Percentiles rank a stretch among this genome's conserved stretches.
Conservation (phyloP, 2,329 filamentous ascomycete species). For the Fusarium nematophilum region DNA sequence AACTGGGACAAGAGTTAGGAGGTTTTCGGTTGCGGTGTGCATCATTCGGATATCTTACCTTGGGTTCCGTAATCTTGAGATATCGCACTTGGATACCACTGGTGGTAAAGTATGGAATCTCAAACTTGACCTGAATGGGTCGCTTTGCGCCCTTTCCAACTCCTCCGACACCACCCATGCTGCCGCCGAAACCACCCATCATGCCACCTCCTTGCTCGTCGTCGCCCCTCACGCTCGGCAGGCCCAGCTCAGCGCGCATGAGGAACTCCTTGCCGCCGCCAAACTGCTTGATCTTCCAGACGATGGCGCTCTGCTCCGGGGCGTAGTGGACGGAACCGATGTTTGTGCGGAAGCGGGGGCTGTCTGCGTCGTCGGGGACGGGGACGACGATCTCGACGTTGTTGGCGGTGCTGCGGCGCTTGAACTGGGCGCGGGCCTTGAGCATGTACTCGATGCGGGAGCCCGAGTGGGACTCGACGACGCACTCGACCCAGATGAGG, state of each 20-base stretch:
- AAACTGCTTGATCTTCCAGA: conserved; percentile 99
- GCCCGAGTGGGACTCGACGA: conserved; percentile 95
- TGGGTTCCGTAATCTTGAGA: conserved; percentile 98
- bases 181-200: conserved; percentile 96
- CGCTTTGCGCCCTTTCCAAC: conserved; percentile 86
- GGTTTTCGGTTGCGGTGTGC: not conserved
- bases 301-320: conserved; percentile 95
- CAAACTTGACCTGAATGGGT: conserved; percentile 98
- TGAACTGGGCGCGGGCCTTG: conserved; percentile 98
- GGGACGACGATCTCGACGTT: conserved; percentile 98
- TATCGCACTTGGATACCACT: conserved; percentile 98
- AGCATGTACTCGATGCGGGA: conserved; percentile 99
- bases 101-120: conserved; percentile 99
- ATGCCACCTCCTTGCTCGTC: conserved; percentile 96
- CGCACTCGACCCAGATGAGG: conserved; percentile 97
- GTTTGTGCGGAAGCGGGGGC: conserved; percentile 95
- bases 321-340: conserved; percentile 98
- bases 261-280: conserved; percentile 98
- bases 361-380: conserved; percentile 96
- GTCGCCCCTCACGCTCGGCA: conserved; percentile 93
- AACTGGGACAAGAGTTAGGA: conserved; percentile 65
- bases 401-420: conserved; percentile 95
- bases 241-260: conserved; percentile 95
- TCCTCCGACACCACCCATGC: conserved; percentile 90
- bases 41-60: conserved; percentile 70